These are phyloP conservation scores for Teunomyces pallodes DNA, from an alignment of 805 yeast genomes.

Conservation along the genomic window DNA sequence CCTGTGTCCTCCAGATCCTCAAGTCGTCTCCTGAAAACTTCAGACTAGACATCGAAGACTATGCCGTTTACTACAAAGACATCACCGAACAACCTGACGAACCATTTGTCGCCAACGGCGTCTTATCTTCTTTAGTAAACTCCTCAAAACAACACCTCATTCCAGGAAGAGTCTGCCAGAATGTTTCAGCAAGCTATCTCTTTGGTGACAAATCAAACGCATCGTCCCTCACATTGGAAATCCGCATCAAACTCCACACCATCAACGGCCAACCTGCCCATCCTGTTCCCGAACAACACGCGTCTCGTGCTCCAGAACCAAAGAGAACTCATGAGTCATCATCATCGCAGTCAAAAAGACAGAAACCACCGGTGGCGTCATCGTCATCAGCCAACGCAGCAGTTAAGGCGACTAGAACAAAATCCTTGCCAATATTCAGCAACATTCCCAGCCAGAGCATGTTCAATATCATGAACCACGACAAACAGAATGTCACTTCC, in stretches of 20 bases:
- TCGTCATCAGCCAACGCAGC: slow-evolving; percentile 17
- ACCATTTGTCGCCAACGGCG: slow-evolving; percentile 45
- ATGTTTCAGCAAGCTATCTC: slow-evolving; percentile 45
- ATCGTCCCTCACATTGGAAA: slow-evolving; percentile 53
- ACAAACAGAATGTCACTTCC: slow-evolving; percentile 36
- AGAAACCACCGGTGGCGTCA: slow-evolving; percentile 1
- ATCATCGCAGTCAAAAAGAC: slow-evolving; percentile 10
- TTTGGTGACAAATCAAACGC: slow-evolving; percentile 33
- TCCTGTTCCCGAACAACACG: not conserved
- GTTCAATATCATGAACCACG: slow-evolving; percentile 41
- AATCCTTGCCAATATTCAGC: slow-evolving; percentile 40
- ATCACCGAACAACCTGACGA: slow-evolving; percentile 48
- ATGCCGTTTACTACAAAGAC: slow-evolving; percentile 46
- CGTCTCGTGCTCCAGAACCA: not conserved
- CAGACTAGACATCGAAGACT: slow-evolving; percentile 36
- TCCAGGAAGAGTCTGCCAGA: slow-evolving; percentile 59
- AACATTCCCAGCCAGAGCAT: slow-evolving; percentile 39
- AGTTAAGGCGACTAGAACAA: slow-evolving; percentile 43
- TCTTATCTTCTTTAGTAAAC: slow-evolving; percentile 28
- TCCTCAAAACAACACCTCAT: slow-evolving; percentile 25
- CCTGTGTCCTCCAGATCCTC: slow-evolving; percentile 38
- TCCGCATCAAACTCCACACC: slow-evolving; percentile 49
- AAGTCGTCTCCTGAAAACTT: slow-evolving; percentile 43
- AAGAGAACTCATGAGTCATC: slow-evolving; percentile 8
- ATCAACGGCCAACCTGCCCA: slow-evolving; percentile 19